Conservation (phyloP, 1,284 basidiomycete genomes). For the Phellopilus nigrolimitatus region DNA sequence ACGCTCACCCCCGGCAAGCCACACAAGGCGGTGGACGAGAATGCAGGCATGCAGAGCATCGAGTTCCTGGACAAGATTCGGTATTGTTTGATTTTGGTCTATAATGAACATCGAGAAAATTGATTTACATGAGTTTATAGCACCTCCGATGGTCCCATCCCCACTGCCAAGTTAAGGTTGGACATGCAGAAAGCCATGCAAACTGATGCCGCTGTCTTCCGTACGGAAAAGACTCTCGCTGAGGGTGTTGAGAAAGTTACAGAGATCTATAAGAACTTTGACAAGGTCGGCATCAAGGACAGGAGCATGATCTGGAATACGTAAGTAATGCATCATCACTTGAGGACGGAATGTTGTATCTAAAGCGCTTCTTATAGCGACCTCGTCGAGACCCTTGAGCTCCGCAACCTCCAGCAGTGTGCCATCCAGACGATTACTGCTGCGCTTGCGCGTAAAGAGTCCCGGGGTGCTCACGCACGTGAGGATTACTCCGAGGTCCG, state of each 20-base stretch:
- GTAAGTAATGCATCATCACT: slow-evolving; percentile 40
- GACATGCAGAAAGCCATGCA: slow-evolving; percentile 99
- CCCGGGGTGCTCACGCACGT: slow-evolving; percentile 95
- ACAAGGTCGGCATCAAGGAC: slow-evolving; percentile 94
- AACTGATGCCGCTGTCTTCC: slow-evolving; percentile 86
- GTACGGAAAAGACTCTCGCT: slow-evolving; percentile 88
- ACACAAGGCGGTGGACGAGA: slow-evolving; percentile 85
- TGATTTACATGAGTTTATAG: slow-evolving; percentile 31
- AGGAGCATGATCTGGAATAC: slow-evolving; percentile 99
- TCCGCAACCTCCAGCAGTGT: slow-evolving; percentile 92
- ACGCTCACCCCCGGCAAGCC: slow-evolving; percentile 86
- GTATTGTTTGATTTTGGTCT: slow-evolving; percentile 26
- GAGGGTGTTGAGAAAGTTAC: slow-evolving; percentile 88
- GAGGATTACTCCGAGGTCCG: slow-evolving; percentile 89
- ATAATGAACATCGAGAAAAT: neutral
- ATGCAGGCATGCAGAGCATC: slow-evolving; percentile 84
- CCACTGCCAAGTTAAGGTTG: slow-evolving; percentile 88
- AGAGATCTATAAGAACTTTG: slow-evolving; percentile 83
- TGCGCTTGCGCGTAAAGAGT: slow-evolving; percentile 95
- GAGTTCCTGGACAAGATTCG: slow-evolving; percentile 90
- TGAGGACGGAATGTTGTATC: neutral
- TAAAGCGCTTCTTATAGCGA: slow-evolving; percentile 50
- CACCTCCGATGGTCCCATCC: slow-evolving; percentile 75
- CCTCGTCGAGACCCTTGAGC: slow-evolving; percentile 94
- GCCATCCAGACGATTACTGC: slow-evolving; percentile 95